Evolutionary conservation across 768 basidiomycete genomes (phyloP).

Genomic region (Fibroporia radiculosa): DNA sequence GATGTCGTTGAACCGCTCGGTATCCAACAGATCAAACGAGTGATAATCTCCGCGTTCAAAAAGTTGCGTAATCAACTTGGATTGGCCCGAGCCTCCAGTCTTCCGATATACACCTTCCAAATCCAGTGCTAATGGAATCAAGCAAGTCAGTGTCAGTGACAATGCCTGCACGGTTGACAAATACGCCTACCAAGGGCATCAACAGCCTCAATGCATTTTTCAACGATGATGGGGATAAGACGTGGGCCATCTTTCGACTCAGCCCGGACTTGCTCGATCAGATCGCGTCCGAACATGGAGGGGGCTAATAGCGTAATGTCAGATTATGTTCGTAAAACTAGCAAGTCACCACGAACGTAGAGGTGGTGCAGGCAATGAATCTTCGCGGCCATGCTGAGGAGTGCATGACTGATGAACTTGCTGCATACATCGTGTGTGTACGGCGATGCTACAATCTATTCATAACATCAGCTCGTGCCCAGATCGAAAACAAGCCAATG

Average conservation of each 20-base stretch:
- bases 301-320: slow-evolving; percentile 41
- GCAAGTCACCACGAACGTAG: slow-evolving; percentile 16
- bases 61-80: slow-evolving; percentile 87
- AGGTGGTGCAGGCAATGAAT: slow-evolving; percentile 20
- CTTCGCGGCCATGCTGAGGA: slow-evolving; percentile 36
- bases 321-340: slow-evolving; percentile 1
- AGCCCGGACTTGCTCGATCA: slow-evolving; percentile 73
- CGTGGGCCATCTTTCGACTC: slow-evolving; percentile 56
- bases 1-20: slow-evolving; percentile 92
- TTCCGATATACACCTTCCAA: slow-evolving; percentile 99
- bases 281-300: slow-evolving; percentile 89
- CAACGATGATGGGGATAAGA: slow-evolving; percentile 79
- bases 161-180: neutral
- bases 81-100: slow-evolving; percentile 87
- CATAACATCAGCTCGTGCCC: neutral
- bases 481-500: neutral
- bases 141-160: neutral
- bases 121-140: slow-evolving; percentile 57
- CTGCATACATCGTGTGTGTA: slow-evolving; percentile 81
- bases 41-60: slow-evolving; percentile 91
- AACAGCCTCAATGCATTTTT: slow-evolving; percentile 94
- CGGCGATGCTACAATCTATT: slow-evolving; percentile 74
- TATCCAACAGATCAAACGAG: slow-evolving; percentile 82
- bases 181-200: slow-evolving; percentile 64
- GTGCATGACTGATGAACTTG: slow-evolving; percentile 62